phyloP scores from a whole-genome alignment of 2,329 filamentous ascomycete genomes.

The Periconia sp. region DNA sequence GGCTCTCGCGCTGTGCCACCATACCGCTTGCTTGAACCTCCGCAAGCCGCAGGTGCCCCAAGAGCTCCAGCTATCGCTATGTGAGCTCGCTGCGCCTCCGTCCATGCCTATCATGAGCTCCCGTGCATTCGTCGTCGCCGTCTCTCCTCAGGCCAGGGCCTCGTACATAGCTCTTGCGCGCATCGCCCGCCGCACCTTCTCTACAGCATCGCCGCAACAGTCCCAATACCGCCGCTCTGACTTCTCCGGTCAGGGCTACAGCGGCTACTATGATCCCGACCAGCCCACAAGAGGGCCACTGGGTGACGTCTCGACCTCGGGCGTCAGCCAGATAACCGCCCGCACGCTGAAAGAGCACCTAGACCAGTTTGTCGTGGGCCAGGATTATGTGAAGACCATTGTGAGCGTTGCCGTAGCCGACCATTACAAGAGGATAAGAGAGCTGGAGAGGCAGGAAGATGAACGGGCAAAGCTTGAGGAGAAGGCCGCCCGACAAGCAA shows the following conservation, averaged over 20 bases:
- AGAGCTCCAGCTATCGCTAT: slow-evolving; percentile 20
- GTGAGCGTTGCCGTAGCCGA: slow-evolving; percentile 94
- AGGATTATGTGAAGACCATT: slow-evolving; percentile 92
- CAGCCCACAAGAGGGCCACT: slow-evolving; percentile 68
- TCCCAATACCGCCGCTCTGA: slow-evolving; percentile 65
- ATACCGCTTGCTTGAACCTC: slow-evolving; percentile 1
- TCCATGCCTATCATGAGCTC: slow-evolving; percentile 25
- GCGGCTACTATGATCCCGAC: slow-evolving; percentile 67
- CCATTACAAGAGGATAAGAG: slow-evolving; percentile 88
- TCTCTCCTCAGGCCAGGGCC: slow-evolving; percentile 48
- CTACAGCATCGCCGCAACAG: slow-evolving; percentile 38
- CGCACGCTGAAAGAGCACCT: slow-evolving; percentile 82
- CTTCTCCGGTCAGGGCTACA: slow-evolving; percentile 68
- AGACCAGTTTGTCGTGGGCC: slow-evolving; percentile 95
- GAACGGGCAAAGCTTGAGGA: slow-evolving; percentile 77
- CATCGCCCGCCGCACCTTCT: slow-evolving; percentile 40
- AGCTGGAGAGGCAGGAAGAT: slow-evolving; percentile 74
- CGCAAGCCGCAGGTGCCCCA: slow-evolving; percentile 13
- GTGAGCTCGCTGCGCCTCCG: slow-evolving; percentile 10
- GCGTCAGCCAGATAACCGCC: slow-evolving; percentile 65
- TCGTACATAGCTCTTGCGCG: slow-evolving; percentile 47
- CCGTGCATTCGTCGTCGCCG: slow-evolving; percentile 31
- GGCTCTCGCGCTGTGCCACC: too few species aligned
- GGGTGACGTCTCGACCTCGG: slow-evolving; percentile 62
- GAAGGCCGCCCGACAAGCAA: slow-evolving; percentile 73